phyloP scores from a whole-genome alignment of 805 yeast genomes.

The Phaffomyces antillensis region DNA sequence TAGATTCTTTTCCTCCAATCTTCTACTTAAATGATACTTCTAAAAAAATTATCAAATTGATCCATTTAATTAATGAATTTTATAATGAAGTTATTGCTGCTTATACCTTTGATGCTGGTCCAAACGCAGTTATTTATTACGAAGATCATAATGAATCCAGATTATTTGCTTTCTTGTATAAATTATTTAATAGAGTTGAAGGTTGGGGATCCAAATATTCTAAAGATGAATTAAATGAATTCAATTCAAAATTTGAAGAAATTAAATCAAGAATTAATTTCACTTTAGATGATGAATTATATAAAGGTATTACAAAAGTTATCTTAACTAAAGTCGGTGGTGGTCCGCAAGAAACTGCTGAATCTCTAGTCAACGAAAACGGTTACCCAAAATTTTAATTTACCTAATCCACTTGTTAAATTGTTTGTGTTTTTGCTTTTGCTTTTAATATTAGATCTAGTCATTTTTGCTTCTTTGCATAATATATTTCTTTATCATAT shows the following conservation, averaged over 20 bases:
- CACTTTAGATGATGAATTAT: conserved; percentile 43
- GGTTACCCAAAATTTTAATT: conserved; percentile 47
- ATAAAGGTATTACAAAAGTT: conserved; percentile 71
- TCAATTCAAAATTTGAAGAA: conserved; percentile 21
- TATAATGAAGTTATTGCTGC: conserved; percentile 67
- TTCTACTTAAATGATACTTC: conserved; percentile 91
- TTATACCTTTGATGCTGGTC: conserved; percentile 98
- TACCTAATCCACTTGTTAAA: background rate
- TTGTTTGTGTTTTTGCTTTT: too few relatives aligned
- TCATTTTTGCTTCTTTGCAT: too few relatives aligned
- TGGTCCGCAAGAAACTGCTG: conserved; percentile 66
- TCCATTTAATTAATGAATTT: conserved; percentile 68
- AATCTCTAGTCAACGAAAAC: conserved; percentile 48
- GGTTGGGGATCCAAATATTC: conserved; percentile 59
- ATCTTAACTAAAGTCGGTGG: conserved; percentile 83
- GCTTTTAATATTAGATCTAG: too few relatives aligned
- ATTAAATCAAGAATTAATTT: conserved; percentile 28
- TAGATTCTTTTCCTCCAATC: conserved; percentile 93
- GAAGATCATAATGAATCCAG: conserved; percentile 64
- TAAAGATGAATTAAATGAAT: conserved; percentile 22
- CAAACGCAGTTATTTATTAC: conserved; percentile 95
- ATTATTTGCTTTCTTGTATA: conserved; percentile 64
- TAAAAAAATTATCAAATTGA: conserved; percentile 66
- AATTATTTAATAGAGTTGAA: conserved; percentile 46
- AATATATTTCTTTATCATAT: too few relatives aligned